These are phyloP conservation scores for Alternaria triticina DNA, from an alignment of 2,329 filamentous ascomycete genomes.

Conservation along the genomic window DNA sequence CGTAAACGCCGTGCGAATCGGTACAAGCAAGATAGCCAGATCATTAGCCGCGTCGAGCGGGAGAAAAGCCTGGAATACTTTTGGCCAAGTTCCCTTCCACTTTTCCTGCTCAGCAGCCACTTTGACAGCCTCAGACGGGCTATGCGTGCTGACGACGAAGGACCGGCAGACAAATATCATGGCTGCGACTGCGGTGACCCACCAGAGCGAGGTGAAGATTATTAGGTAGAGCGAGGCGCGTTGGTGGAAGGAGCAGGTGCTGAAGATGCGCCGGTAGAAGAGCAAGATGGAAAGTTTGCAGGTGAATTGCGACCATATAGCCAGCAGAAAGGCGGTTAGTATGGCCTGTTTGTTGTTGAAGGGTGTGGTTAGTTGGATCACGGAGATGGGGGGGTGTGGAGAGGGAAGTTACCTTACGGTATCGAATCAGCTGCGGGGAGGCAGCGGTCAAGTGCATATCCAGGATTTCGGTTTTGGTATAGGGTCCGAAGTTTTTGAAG, in stretches of 20 bases:
- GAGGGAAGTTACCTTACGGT: background rate
- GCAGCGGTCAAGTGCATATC: background rate
- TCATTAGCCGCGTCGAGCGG: background rate
- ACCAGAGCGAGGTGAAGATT: background rate
- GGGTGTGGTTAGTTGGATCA: no score
- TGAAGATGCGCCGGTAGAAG: conserved; percentile 4
- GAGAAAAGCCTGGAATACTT: background rate
- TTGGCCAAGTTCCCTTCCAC: background rate
- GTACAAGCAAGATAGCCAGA: background rate
- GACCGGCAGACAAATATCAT: background rate
- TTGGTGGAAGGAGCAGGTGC: background rate
- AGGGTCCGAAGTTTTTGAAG: background rate
- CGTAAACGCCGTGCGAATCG: background rate
- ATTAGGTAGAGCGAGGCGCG: background rate
- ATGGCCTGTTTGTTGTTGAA: background rate
- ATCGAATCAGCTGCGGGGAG: background rate
- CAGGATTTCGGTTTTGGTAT: background rate
- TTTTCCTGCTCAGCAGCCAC: background rate
- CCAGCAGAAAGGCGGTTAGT: background rate
- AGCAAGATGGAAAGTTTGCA: conserved; percentile 2
- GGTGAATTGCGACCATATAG: background rate
- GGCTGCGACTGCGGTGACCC: background rate
- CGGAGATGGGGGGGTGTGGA: background rate
- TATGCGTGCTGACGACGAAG: background rate
- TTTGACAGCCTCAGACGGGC: background rate